Evolutionary conservation across 331 rosid species (phyloP), one percentile per base, ranked within the genome.

Genomic region (Prunus yedoensis): DNA sequence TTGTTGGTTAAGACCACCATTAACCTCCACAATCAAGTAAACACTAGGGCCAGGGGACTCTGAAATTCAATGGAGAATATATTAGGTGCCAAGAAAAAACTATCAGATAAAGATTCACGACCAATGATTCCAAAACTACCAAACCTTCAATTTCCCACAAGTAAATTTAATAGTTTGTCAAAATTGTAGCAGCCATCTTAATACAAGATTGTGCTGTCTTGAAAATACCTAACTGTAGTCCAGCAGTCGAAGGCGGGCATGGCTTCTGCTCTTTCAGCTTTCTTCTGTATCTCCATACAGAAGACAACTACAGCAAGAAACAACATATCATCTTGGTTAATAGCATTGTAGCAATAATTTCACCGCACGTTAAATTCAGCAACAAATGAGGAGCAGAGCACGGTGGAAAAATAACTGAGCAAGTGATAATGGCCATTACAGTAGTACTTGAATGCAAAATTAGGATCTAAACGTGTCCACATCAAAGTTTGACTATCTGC

Each of bases 1-100:
- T 71, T 95, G 99, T 83, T 95, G 99, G 86, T 95, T 95, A 76
- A 95, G 99, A 72, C 99, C 99, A 14, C 99, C 99, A 84, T 92
- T 95, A 62, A 91, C 99, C 90, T 92, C 97, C 68, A 95, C 95
- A 74, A 95, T 80, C 71, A 94, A 82, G 91, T 90, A 92, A 54
- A 91, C 95, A 76, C 74, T 88, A 53, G 82, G 74, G 28, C 84
- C 89, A 75, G 83, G 70, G 32, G 91, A 77, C 51, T 68, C 99
- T 94, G 96, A 80, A 83, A 87, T 85, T 77, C 70, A 73, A 66
- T 10, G 64, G 8, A 49, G 62, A 78, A 64, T 51, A 72, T 75
- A 28, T 3, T 56, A 65, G 30, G 54, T 15, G 62, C 30, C 25
- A 50, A 46, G 3, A 23, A 72, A 21, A 46, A 57, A 23, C 16